Evolutionary conservation across 805 yeast genomes (phyloP).

Genomic region (Kodamaea sagamina): DNA sequence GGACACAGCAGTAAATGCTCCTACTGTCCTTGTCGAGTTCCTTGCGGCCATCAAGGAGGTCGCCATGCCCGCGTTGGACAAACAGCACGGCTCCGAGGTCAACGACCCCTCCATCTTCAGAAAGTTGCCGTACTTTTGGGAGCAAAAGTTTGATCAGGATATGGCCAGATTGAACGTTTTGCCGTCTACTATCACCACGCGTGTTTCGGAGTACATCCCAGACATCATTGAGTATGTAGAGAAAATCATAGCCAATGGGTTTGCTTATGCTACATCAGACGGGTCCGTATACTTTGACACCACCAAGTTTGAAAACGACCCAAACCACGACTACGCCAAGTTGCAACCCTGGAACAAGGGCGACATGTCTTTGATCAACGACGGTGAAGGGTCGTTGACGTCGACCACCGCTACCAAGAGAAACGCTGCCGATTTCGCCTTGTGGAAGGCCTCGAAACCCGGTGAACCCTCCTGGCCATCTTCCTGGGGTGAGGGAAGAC

Average conservation of each 20-base stretch:
- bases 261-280: slow-evolving; percentile 77
- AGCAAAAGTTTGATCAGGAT: slow-evolving; percentile 76
- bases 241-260: slow-evolving; percentile 74
- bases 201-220: slow-evolving; percentile 94
- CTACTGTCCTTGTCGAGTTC: slow-evolving; percentile 36
- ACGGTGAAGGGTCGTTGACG: slow-evolving; percentile 87
- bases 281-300: slow-evolving; percentile 98
- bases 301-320: slow-evolving; percentile 67
- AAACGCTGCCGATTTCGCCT: slow-evolving; percentile 84
- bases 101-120: slow-evolving; percentile 84
- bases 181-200: slow-evolving; percentile 82
- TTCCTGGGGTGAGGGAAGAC: slow-evolving; percentile 97
- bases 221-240: slow-evolving; percentile 83
- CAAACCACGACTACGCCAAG: slow-evolving; percentile 85
- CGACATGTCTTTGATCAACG: slow-evolving; percentile 77
- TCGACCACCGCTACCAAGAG: slow-evolving; percentile 57
- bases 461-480: slow-evolving; percentile 97
- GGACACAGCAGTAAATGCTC: slow-evolving; percentile 40
- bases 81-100: slow-evolving; percentile 68
- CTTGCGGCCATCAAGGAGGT: slow-evolving; percentile 68
- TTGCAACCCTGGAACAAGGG: slow-evolving; percentile 98
- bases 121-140: slow-evolving; percentile 87
- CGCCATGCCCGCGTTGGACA: slow-evolving; percentile 71
- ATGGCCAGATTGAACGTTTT: slow-evolving; percentile 84
- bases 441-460: slow-evolving; percentile 95